Evolutionary conservation across 176 grass and related monocot genomes (phyloP), one percentile per base, ranked within the genome.

Genomic region (Carex littledalei): DNA sequence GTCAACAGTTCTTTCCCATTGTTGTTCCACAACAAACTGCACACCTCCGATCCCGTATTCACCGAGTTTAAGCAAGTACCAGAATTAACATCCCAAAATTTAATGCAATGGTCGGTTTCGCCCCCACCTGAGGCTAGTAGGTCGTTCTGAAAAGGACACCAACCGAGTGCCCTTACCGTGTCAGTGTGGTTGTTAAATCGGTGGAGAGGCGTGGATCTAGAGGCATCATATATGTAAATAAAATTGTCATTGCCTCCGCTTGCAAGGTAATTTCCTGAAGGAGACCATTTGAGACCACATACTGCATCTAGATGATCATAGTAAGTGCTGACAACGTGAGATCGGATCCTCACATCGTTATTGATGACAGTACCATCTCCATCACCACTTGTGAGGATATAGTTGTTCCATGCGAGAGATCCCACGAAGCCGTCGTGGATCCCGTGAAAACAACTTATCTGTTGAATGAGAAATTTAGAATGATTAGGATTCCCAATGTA

Each of bases 121-220:
- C 87, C 92, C 4, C 92, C 92, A 45, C 89, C 89, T 50, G 92
- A 89, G 8, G 87, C 92, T 56, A 94, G 92, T 70, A 94, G 11
- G 37, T 89, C 87, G 21, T 79, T 89, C 69, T 94, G 84, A 31
- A 87, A 91, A 4, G 92, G 92, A 59, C 92, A 91, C 92, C 92
- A 91, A 6, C 89, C 89, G 56, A 94, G 87, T 7, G 92, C 89
- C 83, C 88, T 89, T 50, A 94, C 89, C 43, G 87, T 67, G 59
- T 81, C 61, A 35, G 78, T 83, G 82, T 94, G 89, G 14, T 85
- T 62, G 1, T 7, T 59, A 61, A 91, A 80, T 37, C 84, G 84
- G 49, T 94, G 73, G 10, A 86, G 58, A 84, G 85, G 86, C 73
- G 76, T 79, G 24, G 89, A 68, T 54, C 78, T 87, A 32, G 86